phyloP scores from a whole-genome alignment of 805 yeast genomes.

The Kodamaea neixiangensis region DNA sequence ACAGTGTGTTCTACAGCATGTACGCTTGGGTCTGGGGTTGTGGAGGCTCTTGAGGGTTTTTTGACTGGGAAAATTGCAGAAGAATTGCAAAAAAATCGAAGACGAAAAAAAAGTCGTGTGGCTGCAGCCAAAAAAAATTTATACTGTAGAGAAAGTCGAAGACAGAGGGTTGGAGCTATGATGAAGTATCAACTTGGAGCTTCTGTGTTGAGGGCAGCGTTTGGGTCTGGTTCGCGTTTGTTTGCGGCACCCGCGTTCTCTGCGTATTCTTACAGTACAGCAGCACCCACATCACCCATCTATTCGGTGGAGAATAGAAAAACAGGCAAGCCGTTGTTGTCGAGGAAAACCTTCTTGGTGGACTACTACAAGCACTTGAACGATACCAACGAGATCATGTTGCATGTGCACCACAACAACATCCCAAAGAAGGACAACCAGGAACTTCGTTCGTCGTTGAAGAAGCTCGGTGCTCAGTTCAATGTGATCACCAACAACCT shows the following conservation, averaged over 20 bases:
- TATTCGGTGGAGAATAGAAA: conserved; percentile 25
- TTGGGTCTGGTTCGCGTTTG: conserved; percentile 3
- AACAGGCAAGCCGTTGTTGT: conserved; percentile 62
- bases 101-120: conserved; percentile 6
- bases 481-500: conserved; percentile 68
- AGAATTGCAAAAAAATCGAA: not conserved
- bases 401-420: conserved; percentile 86
- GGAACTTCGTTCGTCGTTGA: conserved; percentile 60
- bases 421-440: conserved; percentile 68
- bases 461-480: conserved; percentile 65
- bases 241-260: not conserved
- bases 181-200: not conserved
- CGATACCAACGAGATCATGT: conserved; percentile 65
- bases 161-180: not conserved
- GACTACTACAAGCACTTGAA: conserved; percentile 76
- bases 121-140: conserved; percentile 2
- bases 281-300: not conserved
- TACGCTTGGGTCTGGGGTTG: not conserved
- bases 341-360: conserved; percentile 84
- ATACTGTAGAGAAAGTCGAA: not conserved
- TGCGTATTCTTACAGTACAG: conserved; percentile 4
- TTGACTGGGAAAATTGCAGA: not conserved
- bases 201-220: conserved; percentile 1
- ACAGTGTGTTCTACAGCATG: conserved; percentile 1
- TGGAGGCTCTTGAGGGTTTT: not conserved